Conservation (phyloP, 169 alveolate species). For the Haemoproteus tartakovskyi region DNA sequence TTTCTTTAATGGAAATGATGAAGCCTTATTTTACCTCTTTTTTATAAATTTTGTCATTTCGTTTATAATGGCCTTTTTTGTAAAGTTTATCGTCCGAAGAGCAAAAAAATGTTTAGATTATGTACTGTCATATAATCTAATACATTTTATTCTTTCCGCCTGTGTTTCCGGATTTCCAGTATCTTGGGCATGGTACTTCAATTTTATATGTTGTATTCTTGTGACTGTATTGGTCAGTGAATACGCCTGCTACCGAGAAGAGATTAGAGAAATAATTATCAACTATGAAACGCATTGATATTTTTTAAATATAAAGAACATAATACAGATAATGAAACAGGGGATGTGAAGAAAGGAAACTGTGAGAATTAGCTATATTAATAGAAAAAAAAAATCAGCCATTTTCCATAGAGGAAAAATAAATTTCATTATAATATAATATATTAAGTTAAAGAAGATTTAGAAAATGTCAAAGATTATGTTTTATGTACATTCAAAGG, state of each 20-base stretch:
- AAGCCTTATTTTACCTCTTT: slow-evolving; percentile 7
- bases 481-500: no score
- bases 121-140: slow-evolving; percentile 1
- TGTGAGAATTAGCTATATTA: no score
- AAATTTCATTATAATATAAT: no score
- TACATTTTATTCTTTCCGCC: not conserved
- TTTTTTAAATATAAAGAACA: no score
- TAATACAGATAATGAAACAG: no score
- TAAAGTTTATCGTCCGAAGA: slow-evolving; percentile 3
- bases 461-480: no score
- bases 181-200: slow-evolving; percentile 18
- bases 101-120: slow-evolving; percentile 18
- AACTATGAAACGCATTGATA: no score
- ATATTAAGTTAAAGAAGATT: no score
- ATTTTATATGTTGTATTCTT: not conserved
- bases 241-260: slow-evolving; percentile 6
- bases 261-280: slow-evolving; percentile 23
- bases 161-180: not conserved
- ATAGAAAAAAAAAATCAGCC: no score
- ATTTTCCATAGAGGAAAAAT: no score
- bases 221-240: slow-evolving; percentile 8
- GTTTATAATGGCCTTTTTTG: slow-evolving; percentile 2
- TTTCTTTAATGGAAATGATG: slow-evolving; percentile 9
- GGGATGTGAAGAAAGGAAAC: no score
- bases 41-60: slow-evolving; percentile 9